Evolutionary conservation across 441 rosid species (phyloP), one percentile per base, ranked within the genome.

Genomic region (Gossypium gossypioides): DNA sequence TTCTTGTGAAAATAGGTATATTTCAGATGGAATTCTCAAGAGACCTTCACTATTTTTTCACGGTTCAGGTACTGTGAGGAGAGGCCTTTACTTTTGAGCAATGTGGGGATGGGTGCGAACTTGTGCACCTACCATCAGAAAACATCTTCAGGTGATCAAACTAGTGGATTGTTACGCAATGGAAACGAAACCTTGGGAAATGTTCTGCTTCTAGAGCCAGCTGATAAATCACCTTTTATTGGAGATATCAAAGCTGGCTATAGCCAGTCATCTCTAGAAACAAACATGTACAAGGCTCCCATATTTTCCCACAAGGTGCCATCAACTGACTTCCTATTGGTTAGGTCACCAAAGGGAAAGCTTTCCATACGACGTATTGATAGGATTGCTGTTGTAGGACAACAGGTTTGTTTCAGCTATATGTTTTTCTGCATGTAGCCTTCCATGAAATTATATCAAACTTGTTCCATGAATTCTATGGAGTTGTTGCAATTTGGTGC

Each of bases 81-180:
- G 85, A 90, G 99, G 65, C 98, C 99, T 71, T 76, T 93, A 77
- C 80, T 90, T 81, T 86, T 96, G 81, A 89, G 91, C 84, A 96
- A 90, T 81, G 82, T 74, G 69, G 99, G 99, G 71, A 96, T 96
- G 99, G 99, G 99, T 78, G 98, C 99, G 22, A 93, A 90, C 74
- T 71, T 96, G 74, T 85, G 96, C 80, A 91, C 99, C 46, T 96
- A 96, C 83, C 90, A 91, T 86, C 99, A 89, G 82, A 96, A 93
- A 77, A 79, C 91, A 73, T 78, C 84, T 72, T 82, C 96, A 25
- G 82, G 81, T 69, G 99, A 93, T 82, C 99, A 96, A 86, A 72
- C 72, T 72, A 87, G 94, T 63, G 73, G 78, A 74, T 75, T 79
- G 51, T 75, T 91, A 79, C 86, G 80, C 76, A 82, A 74, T 76